phyloP scores from a whole-genome alignment of 2,329 filamentous ascomycete genomes.

The Aspergillus nomiae region DNA sequence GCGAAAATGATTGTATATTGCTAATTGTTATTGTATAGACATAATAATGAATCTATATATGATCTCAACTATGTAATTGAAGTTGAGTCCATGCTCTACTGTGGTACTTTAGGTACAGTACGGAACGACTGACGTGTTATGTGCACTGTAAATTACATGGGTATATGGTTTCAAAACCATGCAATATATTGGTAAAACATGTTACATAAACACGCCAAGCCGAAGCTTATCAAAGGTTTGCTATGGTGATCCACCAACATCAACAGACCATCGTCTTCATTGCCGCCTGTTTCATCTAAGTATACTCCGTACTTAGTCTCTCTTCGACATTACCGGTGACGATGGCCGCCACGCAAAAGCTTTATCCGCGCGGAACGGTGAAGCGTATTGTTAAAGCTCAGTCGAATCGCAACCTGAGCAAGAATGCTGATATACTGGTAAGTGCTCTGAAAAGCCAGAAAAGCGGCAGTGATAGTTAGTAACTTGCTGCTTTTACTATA shows the following conservation, averaged over 20 bases:
- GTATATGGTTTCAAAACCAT: not conserved
- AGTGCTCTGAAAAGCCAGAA: conserved; percentile 23
- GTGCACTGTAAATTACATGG: not conserved
- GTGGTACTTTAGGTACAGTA: not conserved
- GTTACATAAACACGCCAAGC: conserved; percentile 7
- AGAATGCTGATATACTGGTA: conserved; percentile 84
- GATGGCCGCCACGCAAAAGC: conserved; percentile 68
- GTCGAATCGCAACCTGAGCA: conserved; percentile 75
- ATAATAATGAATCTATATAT: not conserved
- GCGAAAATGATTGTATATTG: conserved; percentile 1
- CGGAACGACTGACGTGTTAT: not conserved
- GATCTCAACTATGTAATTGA: not conserved
- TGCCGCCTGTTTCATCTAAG: not conserved
- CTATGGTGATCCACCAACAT: not conserved
- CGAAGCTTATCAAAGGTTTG: conserved; percentile 1
- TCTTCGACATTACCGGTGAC: not conserved
- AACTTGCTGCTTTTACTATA: conserved; percentile 1
- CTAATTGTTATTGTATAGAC: not conserved
- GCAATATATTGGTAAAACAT: not conserved
- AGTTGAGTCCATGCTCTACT: not conserved
- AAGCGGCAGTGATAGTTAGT: not conserved
- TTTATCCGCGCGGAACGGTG: conserved; percentile 80
- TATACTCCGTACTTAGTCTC: not conserved
- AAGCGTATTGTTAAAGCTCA: conserved; percentile 92
- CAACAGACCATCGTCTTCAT: not conserved